A percentile compares a stretch with the other conserved stretches of the same genome.
phyloP scores from a whole-genome alignment of 2,329 filamentous ascomycete species.

The Neopestalotiopsis rosae region DNA sequence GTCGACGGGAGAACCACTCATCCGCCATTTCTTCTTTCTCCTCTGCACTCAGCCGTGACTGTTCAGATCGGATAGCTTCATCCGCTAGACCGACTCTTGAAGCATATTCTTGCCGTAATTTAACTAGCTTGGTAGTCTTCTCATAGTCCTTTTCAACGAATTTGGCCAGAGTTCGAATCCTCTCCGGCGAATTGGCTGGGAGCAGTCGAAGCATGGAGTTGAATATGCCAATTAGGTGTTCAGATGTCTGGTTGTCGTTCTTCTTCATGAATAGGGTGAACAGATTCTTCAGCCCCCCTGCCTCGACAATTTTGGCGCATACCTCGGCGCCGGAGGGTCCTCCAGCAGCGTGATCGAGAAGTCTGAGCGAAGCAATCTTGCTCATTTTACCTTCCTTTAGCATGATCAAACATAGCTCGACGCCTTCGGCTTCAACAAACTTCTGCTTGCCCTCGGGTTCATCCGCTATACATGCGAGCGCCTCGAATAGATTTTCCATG shows the following conservation, averaged over 20 bases:
- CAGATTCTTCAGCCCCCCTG: conserved; percentile 80
- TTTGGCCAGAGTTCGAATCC: conserved; percentile 88
- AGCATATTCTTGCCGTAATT: conserved; percentile 74
- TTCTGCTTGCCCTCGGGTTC: conserved; percentile 76
- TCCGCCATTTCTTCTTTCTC: conserved; percentile 67
- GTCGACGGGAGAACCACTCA: conserved; percentile 74
- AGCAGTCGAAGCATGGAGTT: conserved; percentile 80
- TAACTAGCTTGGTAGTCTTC: conserved; percentile 77
- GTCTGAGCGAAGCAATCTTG: conserved; percentile 76
- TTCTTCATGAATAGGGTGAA: conserved; percentile 92
- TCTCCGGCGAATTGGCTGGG: conserved; percentile 75
- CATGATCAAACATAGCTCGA: conserved; percentile 92
- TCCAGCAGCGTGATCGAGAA: conserved; percentile 82
- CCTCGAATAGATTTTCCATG: conserved; percentile 92
- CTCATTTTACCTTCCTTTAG: conserved; percentile 86
- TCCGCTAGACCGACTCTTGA: conserved; percentile 68
- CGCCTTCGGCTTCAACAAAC: conserved; percentile 87
- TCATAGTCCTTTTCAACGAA: conserved; percentile 95
- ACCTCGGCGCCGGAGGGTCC: conserved; percentile 62
- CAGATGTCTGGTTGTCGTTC: conserved; percentile 66
- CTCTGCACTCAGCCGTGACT: conserved; percentile 56
- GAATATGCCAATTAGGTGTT: conserved; percentile 87
- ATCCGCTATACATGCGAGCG: conserved; percentile 80
- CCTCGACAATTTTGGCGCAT: conserved; percentile 80
- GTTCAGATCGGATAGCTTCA: conserved; percentile 63